phyloP scores from a whole-genome alignment of 2,329 filamentous ascomycete genomes.

The Fonsecaea pugnacius region DNA sequence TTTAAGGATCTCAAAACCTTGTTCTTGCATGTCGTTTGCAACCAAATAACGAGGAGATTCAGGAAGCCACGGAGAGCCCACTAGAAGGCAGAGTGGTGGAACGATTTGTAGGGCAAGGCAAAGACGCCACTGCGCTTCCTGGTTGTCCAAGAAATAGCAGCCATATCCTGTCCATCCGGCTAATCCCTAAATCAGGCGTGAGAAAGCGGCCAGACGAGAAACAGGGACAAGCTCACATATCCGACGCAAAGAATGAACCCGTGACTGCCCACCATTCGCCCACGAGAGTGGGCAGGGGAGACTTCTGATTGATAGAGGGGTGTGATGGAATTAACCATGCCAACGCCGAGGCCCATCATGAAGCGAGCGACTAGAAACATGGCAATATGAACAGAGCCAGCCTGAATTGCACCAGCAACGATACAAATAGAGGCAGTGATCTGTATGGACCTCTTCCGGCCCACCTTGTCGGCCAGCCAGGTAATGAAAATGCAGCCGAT shows the following conservation, averaged over 20 bases:
- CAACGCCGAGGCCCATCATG: slow-evolving; percentile 28
- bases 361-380: slow-evolving; percentile 35
- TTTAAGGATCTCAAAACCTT: slow-evolving; percentile 20
- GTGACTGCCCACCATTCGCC: slow-evolving; percentile 41
- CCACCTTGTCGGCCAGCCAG: slow-evolving; percentile 26
- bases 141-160: slow-evolving; percentile 21
- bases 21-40: slow-evolving; percentile 20
- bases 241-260: slow-evolving; percentile 27
- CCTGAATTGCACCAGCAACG: slow-evolving; percentile 28
- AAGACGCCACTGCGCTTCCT: slow-evolving; percentile 23
- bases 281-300: slow-evolving; percentile 39
- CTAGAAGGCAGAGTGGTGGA: slow-evolving; percentile 16
- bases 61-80: slow-evolving; percentile 25
- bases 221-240: slow-evolving; percentile 12
- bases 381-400: slow-evolving; percentile 31
- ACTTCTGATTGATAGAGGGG: slow-evolving; percentile 28
- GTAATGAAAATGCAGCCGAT: slow-evolving; percentile 29
- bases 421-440: slow-evolving; percentile 28
- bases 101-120: slow-evolving; percentile 23
- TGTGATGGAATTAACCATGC: slow-evolving; percentile 26
- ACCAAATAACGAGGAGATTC: slow-evolving; percentile 21
- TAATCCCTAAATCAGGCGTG: slow-evolving; percentile 16
- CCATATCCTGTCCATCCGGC: slow-evolving; percentile 31
- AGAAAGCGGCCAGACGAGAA: not conserved
- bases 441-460: slow-evolving; percentile 28